These are phyloP conservation scores for Naganishia liquefaciens DNA, from an alignment of 1,284 basidiomycete genomes.

Conservation along the genomic window DNA sequence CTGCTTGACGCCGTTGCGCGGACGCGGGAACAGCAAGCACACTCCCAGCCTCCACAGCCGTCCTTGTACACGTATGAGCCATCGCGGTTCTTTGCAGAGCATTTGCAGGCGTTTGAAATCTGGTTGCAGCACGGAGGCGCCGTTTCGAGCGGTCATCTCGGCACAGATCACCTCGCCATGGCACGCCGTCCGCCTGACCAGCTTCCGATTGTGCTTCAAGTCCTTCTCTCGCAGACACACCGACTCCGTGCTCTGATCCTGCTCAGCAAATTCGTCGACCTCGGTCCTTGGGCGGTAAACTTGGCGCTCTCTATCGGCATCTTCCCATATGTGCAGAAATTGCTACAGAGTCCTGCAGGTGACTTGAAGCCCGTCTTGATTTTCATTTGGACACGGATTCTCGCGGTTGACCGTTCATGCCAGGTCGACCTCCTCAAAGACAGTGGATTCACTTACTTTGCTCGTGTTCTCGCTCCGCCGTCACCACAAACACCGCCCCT, in stretches of 20 bases:
- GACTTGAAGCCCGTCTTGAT: conserved; percentile 97
- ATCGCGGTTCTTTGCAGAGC: conserved; percentile 94
- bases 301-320: conserved; percentile 97
- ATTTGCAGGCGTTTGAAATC: conserved; percentile 95
- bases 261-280: conserved; percentile 95
- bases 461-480: conserved; percentile 66
- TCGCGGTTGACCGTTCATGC: conserved; percentile 90
- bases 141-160: conserved; percentile 31
- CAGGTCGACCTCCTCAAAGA: conserved; percentile 87
- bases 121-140: conserved; percentile 89
- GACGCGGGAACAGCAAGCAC: conserved; percentile 43
- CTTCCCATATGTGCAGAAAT: conserved; percentile 96
- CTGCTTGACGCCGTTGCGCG: conserved; percentile 69
- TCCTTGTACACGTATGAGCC: conserved; percentile 66
- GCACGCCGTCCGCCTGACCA: conserved; percentile 86
- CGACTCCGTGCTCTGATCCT: conserved; percentile 91
- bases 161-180: conserved; percentile 58
- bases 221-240: conserved; percentile 93
- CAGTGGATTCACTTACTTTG: conserved; percentile 85
- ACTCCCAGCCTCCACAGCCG: conserved; percentile 41
- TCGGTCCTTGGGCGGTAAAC: conserved; percentile 98
- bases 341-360: conserved; percentile 89
- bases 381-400: conserved; percentile 97
- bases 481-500: conserved; percentile 46
- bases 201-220: conserved; percentile 94